A percentile compares a stretch with the other conserved stretches of the same genome.
These are phyloP conservation scores for Phellinidium pouzarii DNA, from an alignment of 1,284 basidiomycete species.

Conservation along the genomic window DNA sequence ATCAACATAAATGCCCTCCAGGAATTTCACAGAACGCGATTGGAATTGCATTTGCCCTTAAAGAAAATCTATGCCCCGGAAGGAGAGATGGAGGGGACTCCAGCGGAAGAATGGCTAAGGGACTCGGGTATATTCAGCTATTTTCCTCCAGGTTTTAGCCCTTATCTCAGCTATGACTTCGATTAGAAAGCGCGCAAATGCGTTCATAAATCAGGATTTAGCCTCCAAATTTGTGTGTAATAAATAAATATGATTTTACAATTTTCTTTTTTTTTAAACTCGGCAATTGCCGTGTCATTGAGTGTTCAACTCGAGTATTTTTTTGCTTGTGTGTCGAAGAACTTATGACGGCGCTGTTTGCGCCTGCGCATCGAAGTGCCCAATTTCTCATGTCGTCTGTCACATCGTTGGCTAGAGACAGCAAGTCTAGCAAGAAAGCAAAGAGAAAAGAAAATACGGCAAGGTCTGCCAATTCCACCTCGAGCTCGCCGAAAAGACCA, in stretches of 20 bases:
- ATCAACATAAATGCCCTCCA: not conserved
- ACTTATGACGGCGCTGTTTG: conserved; percentile 1
- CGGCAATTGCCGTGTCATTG: not conserved
- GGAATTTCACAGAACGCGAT: not conserved
- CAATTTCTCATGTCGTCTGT: not conserved
- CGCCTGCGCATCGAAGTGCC: not conserved
- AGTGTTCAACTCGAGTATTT: not conserved
- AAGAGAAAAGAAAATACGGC: conserved; percentile 15
- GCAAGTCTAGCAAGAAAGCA: conserved; percentile 1
- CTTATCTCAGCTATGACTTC: not conserved
- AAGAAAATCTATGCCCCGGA: not conserved
- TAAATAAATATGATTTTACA: not conserved
- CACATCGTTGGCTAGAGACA: not conserved
- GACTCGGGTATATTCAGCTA: not conserved
- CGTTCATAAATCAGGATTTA: too few relatives aligned
- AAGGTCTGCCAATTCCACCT: not conserved
- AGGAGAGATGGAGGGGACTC: not conserved
- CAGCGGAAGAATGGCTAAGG: not conserved
- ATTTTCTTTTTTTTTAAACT: not conserved
- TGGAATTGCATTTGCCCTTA: not conserved
- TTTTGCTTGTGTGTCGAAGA: not conserved
- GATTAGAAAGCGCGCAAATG: too few relatives aligned
- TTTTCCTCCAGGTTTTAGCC: conserved; percentile 1
- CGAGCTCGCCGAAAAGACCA: not conserved
- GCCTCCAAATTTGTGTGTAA: too few relatives aligned